A percentile compares a stretch with the other conserved stretches of the same genome.
Conservation (phyloP, 23 red algal genomes). For the Cyanidioschyzon merolae region DNA sequence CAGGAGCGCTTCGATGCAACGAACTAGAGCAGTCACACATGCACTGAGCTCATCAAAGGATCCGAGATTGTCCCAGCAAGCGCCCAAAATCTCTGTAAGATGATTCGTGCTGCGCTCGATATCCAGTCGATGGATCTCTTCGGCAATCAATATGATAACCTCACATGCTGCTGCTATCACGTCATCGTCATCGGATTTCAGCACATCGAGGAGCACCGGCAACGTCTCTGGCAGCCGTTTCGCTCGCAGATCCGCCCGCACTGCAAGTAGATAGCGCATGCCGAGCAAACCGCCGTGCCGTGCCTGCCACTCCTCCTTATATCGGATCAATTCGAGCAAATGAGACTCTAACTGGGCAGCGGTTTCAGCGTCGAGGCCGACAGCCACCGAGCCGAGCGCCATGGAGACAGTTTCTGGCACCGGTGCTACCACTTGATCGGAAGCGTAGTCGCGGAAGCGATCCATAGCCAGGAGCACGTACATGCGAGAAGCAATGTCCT, state of each 20-base stretch:
- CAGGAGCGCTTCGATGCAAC: conserved; percentile 28
- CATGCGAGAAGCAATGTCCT: conserved; percentile 77
- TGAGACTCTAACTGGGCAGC: conserved; percentile 26
- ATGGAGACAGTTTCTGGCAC: conserved; percentile 88
- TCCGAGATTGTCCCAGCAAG: conserved; percentile 44
- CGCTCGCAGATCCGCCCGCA: conserved; percentile 37
- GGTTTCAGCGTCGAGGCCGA: conserved; percentile 22
- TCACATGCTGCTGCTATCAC: conserved; percentile 69
- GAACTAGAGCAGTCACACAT: conserved; percentile 46
- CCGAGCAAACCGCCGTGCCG: conserved; percentile 72
- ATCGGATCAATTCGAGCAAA: conserved; percentile 37
- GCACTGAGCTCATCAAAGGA: conserved; percentile 80
- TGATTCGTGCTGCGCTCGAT: background rate
- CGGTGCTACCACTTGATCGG: conserved; percentile 74
- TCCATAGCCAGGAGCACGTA: conserved; percentile 84
- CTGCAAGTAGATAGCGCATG: conserved; percentile 66
- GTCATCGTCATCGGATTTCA: conserved; percentile 70
- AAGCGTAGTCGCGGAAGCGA: conserved; percentile 90
- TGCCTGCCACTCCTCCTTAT: conserved; percentile 57
- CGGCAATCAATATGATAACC: conserved; percentile 40
- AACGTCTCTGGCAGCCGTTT: conserved; percentile 37
- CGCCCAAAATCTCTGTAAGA: conserved; percentile 35
- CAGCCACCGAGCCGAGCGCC: conserved; percentile 49
- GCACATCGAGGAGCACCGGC: conserved; percentile 24
- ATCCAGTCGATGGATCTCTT: conserved; percentile 19